Evolutionary conservation across 805 yeast genomes (phyloP).

Genomic region (Hanseniaspora jakobsenii): DNA sequence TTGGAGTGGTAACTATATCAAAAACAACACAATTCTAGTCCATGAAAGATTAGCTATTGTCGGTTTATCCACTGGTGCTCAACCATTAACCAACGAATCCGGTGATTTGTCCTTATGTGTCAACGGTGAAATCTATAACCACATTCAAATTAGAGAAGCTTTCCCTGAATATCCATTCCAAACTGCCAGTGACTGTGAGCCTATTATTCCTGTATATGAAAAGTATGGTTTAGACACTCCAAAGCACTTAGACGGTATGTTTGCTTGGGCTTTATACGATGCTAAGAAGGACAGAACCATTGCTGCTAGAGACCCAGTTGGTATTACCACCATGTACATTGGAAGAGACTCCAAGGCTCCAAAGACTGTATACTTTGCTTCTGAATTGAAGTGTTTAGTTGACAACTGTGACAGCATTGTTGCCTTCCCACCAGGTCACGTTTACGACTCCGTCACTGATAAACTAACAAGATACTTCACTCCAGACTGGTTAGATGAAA

Average conservation of each 20-base stretch:
- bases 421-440: constrained; percentile 98
- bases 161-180: constrained; percentile 62
- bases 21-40: constrained; percentile 69
- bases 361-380: constrained; percentile 74
- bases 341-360: constrained; percentile 65
- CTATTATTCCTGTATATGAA: constrained; percentile 82
- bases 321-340: constrained; percentile 91
- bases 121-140: constrained; percentile 98
- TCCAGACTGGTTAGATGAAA: constrained; percentile 91
- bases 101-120: constrained; percentile 67
- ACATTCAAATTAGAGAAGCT: constrained; percentile 72
- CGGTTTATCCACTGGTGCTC: constrained; percentile 96
- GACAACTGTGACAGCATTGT: constrained; percentile 88
- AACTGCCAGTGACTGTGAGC: constrained; percentile 92
- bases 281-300: constrained; percentile 69
- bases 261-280: constrained; percentile 88
- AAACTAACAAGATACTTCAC: constrained; percentile 74
- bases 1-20: constrained; percentile 84
- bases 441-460: constrained; percentile 85
- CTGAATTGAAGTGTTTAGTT: constrained; percentile 84
- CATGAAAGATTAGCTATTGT: constrained; percentile 97
- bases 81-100: constrained; percentile 79
- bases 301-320: constrained; percentile 98
- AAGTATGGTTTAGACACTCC: constrained; percentile 87
- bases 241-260: constrained; percentile 92